Evolutionary conservation across 108 stramenopile genomes (phyloP), one percentile per base, ranked within the genome.

Genomic region (Nitzschia sp.): DNA sequence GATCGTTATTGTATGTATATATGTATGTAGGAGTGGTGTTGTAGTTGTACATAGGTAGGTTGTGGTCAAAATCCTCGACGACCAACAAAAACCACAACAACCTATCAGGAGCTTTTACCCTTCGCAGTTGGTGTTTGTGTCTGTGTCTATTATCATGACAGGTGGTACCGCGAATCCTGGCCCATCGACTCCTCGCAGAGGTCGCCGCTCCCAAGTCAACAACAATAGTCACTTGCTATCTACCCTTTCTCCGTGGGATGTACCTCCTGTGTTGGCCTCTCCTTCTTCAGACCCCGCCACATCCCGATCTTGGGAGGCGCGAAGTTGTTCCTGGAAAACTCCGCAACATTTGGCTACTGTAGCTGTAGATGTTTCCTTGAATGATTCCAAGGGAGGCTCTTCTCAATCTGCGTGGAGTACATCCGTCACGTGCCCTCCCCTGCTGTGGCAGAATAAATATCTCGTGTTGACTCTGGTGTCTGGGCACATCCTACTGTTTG

Each of bases 401-500:
- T 2, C 17, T n/a, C 17, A 43, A 24, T 10, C 24, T 3, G 19
- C 61, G 21, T 43, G n/a, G n/a, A 44, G 21, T 17, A 44, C 61
- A 0, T 19, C 41, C 43, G 22, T 37, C 40, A 43, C 61, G 11
- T 62, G 61, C 40, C 43, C 61, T 10, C 61, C 43, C 10, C 2
- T 62, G 10, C 37, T 58, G 11, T 62, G 61, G 61, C 42, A 62
- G 15, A 15, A 62, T 8, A 39, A 62, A 20, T 62, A 44, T 44
- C 19, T 62, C 9, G 17, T 62, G 6, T 21, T 62, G 41, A 3
- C 61, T 9, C 14, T 62, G 61, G 12, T 46, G 5, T 40, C 41
- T 44, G 61, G 61, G 8, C 19, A 62, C 10, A 62, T 62, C 43
- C 61, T n/a, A 2, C 8, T 62, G 8, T 62, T 40, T 62, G 43